A percentile compares a stretch with the other conserved stretches of the same genome.
Evolutionary conservation across 2,329 filamentous ascomycete genomes (phyloP).

Genomic region (Nemania abortiva): DNA sequence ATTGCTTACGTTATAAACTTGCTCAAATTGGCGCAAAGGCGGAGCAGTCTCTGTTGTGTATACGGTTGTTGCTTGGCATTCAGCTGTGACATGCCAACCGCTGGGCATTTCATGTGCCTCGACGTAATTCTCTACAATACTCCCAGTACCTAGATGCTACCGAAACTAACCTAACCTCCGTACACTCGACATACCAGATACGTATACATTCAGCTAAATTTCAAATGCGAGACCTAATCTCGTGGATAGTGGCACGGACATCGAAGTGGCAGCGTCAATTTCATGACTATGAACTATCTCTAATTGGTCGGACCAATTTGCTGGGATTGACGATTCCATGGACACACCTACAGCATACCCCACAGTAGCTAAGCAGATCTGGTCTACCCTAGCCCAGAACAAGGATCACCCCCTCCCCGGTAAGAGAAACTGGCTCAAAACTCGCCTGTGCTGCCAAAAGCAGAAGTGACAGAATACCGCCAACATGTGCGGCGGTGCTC

Average conservation of each 20-base stretch:
- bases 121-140: not conserved
- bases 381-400: not conserved
- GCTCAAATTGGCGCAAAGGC: slow-evolving; percentile 25
- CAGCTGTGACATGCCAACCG: not conserved
- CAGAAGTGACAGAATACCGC: not conserved
- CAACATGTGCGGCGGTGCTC: not conserved
- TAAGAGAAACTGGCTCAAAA: slow-evolving; percentile 2
- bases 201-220: not conserved
- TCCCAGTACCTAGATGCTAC: too few relatives aligned
- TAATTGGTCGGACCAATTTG: not conserved
- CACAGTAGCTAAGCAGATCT: not conserved
- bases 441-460: not conserved
- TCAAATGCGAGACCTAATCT: not conserved
- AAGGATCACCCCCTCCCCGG: not conserved
- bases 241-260: not conserved
- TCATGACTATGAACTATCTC: not conserved
- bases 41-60: not conserved
- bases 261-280: not conserved
- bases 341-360: not conserved
- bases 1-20: slow-evolving; percentile 25
- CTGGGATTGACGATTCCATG: not conserved
- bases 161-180: not conserved
- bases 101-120: not conserved
- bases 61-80: slow-evolving; percentile 1
- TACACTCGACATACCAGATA: not conserved